phyloP scores from a whole-genome alignment of 2,329 filamentous ascomycete genomes.

The Pseudogymnoascus sp. region DNA sequence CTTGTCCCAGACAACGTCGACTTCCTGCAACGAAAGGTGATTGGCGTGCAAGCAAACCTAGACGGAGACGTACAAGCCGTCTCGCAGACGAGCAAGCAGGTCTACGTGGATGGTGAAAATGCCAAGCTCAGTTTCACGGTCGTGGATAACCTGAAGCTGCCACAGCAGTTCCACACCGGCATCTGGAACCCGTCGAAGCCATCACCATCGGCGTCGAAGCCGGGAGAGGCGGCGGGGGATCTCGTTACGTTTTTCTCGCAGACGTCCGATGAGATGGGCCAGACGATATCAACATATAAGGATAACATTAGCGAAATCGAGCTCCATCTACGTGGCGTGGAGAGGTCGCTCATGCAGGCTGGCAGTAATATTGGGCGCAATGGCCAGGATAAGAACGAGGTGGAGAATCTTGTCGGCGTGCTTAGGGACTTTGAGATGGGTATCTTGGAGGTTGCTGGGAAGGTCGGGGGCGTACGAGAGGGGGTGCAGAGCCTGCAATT shows the following conservation, averaged over 20 bases:
- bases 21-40: slow-evolving; percentile 51
- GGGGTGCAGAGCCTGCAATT: slow-evolving; percentile 49
- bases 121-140: slow-evolving; percentile 64
- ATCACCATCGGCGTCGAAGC: slow-evolving; percentile 30
- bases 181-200: slow-evolving; percentile 37
- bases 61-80: slow-evolving; percentile 55
- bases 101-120: slow-evolving; percentile 59
- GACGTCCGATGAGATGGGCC: slow-evolving; percentile 52
- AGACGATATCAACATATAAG: slow-evolving; percentile 48
- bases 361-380: slow-evolving; percentile 27
- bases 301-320: slow-evolving; percentile 55
- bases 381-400: slow-evolving; percentile 32
- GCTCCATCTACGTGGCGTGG: slow-evolving; percentile 54
- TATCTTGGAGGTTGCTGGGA: slow-evolving; percentile 53
- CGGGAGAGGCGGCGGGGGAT: slow-evolving; percentile 46
- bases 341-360: slow-evolving; percentile 46
- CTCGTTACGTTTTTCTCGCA: slow-evolving; percentile 56
- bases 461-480: slow-evolving; percentile 51
- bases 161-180: slow-evolving; percentile 42
- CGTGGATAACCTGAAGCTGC: slow-evolving; percentile 65
- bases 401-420: slow-evolving; percentile 46
- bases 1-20: slow-evolving; percentile 58
- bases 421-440: slow-evolving; percentile 57
- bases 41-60: slow-evolving; percentile 53
- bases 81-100: slow-evolving; percentile 44